A percentile compares a stretch with the other conserved stretches of the same genome.
Evolutionary conservation across 257 asterid genomes (phyloP).

Genomic region (Ocimum tenuiflorum): DNA sequence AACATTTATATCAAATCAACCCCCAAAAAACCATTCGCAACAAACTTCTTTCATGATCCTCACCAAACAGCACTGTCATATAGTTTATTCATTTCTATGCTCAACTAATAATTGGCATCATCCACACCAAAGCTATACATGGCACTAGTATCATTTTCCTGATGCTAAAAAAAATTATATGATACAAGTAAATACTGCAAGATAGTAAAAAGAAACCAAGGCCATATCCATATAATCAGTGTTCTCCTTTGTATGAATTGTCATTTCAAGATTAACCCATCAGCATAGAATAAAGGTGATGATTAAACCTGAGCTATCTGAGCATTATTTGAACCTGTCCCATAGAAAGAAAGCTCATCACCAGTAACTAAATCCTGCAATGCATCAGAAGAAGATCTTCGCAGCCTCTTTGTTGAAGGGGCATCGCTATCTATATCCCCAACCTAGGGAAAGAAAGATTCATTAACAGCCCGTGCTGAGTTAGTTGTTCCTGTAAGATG

Average conservation of each 20-base stretch:
- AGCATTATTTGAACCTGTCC: constrained; percentile 68
- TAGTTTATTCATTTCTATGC: background rate
- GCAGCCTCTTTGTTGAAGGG: constrained; percentile 64
- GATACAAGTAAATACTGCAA: background rate
- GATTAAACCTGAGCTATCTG: constrained; percentile 66
- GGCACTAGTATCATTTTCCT: constrained; percentile 1
- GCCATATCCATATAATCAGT: background rate
- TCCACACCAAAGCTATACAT: background rate
- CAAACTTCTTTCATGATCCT: background rate
- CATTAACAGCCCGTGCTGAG: constrained; percentile 6
- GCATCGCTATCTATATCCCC: constrained; percentile 85
- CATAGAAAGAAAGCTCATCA: constrained; percentile 84
- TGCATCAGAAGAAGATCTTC: constrained; percentile 79
- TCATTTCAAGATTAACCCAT: constrained; percentile 5
- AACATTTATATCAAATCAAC: background rate
- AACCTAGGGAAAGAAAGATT: constrained; percentile 44
- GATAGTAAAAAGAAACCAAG: background rate
- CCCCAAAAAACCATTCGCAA: background rate
- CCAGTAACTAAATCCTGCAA: constrained; percentile 70
- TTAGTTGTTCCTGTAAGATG: background rate
- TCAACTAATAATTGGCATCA: background rate
- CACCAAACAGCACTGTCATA: background rate
- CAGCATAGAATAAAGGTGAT: constrained; percentile 13
- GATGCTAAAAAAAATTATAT: background rate
- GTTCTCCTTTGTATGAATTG: background rate